A percentile compares a stretch with the other conserved stretches of the same genome.
Conservation (phyloP, 768 basidiomycete species). For the Mycena albidolilacea region DNA sequence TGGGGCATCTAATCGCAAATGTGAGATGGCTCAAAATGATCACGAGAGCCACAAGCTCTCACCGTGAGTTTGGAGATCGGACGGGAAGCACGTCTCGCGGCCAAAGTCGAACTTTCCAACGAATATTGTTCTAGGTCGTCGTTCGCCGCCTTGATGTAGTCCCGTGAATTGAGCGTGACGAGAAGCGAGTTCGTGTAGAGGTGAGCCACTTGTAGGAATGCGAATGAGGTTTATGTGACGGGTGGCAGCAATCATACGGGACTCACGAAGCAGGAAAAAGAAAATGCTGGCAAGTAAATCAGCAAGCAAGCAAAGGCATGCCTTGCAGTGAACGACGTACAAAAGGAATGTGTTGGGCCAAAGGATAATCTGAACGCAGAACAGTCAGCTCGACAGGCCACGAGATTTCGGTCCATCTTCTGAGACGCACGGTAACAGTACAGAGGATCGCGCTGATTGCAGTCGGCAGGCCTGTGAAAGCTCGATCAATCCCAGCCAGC, state of each 20-base stretch:
- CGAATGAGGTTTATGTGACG: neutral
- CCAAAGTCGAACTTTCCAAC: constrained; percentile 6
- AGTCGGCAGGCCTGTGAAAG: constrained; percentile 28
- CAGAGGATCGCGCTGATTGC: constrained; percentile 1
- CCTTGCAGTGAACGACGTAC: neutral
- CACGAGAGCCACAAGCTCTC: neutral
- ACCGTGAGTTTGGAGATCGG: neutral
- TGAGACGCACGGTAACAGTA: constrained; percentile 4
- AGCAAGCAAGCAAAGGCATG: neutral
- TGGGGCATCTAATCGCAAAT: neutral
- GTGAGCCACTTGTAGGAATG: constrained; percentile 22
- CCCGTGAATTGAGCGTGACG: constrained; percentile 38
- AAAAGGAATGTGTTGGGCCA: constrained; percentile 21
- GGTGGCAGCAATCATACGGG: neutral
- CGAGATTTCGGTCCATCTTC: neutral
- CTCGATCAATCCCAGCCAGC: neutral
- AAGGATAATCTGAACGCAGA: neutral
- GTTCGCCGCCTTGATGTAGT: constrained; percentile 27
- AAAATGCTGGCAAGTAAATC: constrained; percentile 25
- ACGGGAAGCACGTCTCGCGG: neutral
- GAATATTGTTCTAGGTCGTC: constrained; percentile 29
- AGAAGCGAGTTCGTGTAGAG: constrained; percentile 38
- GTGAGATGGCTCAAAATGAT: neutral
- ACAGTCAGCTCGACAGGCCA: neutral
- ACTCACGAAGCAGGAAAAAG: constrained; percentile 37